Evolutionary conservation across 345 rosid genomes (phyloP).

Genomic region (Eucalyptus cloeziana): DNA sequence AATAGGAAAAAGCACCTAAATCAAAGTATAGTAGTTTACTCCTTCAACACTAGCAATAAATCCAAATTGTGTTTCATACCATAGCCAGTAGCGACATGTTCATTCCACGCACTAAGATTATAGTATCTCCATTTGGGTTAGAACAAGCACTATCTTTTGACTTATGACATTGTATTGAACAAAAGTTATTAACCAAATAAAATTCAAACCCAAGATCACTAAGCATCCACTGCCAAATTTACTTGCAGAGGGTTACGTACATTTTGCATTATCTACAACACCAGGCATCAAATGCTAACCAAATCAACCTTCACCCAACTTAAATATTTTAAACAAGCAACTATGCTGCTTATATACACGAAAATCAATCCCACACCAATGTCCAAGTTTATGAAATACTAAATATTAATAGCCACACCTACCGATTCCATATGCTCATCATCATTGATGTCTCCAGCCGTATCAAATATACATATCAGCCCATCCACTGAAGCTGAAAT

Average conservation of each 20-base stretch:
- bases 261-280: background rate
- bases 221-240: background rate
- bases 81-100: background rate
- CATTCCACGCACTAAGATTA: background rate
- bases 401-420: conserved; percentile 1
- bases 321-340: background rate
- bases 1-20: background rate
- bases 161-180: background rate
- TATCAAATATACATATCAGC: conserved; percentile 72
- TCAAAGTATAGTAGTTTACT: background rate
- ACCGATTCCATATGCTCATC: conserved; percentile 91
- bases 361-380: background rate
- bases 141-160: background rate
- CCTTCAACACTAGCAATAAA: background rate
- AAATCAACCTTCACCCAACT: background rate
- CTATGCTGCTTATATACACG: background rate
- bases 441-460: conserved; percentile 71
- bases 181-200: background rate
- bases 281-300: background rate
- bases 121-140: background rate
- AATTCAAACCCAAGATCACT: background rate
- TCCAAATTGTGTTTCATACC: background rate
- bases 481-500: conserved; percentile 93
- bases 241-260: background rate
- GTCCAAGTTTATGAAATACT: background rate